Percentiles rank a stretch among this genome's conserved stretches.
Evolutionary conservation across 176 grass and related monocot genomes (phyloP).

Genomic region (Echinochloa phyllopogon): DNA sequence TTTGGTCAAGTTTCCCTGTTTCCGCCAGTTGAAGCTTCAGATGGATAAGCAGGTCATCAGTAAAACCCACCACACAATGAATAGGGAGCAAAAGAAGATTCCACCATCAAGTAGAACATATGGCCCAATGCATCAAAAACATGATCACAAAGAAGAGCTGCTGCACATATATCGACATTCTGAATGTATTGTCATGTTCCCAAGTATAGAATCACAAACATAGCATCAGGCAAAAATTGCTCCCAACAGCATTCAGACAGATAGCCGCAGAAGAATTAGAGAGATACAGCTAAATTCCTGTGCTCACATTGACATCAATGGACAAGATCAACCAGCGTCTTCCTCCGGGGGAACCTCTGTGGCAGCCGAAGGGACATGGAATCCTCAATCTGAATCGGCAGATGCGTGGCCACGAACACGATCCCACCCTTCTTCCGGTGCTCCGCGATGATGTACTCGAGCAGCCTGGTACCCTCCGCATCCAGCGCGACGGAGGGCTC

Average conservation of each 20-base stretch:
- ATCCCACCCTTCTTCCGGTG: slow-evolving; percentile 94
- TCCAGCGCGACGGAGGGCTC: slow-evolving; percentile 94
- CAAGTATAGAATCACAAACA: slow-evolving; percentile 35
- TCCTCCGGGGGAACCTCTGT: slow-evolving; percentile 82
- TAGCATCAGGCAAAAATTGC: slow-evolving; percentile 36
- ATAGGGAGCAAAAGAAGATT: slow-evolving; percentile 28
- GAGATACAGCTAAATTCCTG: slow-evolving; percentile 34
- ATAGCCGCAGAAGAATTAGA: slow-evolving; percentile 38
- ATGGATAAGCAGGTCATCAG: slow-evolving; percentile 25
- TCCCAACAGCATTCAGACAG: slow-evolving; percentile 14
- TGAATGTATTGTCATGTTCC: slow-evolving; percentile 23
- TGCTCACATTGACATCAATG: slow-evolving; percentile 59
- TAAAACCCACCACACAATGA: slow-evolving; percentile 8
- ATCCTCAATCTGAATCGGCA: slow-evolving; percentile 87
- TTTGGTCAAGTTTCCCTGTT: neutral
- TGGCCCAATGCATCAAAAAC: slow-evolving; percentile 7
- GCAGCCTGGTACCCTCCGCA: slow-evolving; percentile 66
- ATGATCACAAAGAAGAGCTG: slow-evolving; percentile 1
- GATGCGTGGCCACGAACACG: slow-evolving; percentile 86
- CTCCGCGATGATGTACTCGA: slow-evolving; percentile 85
- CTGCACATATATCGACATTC: slow-evolving; percentile 31
- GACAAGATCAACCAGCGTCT: slow-evolving; percentile 84
- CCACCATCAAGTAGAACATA: slow-evolving; percentile 30
- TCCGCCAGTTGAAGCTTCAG: slow-evolving; percentile 23
- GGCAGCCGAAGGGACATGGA: slow-evolving; percentile 83